Evolutionary conservation across 2,329 filamentous ascomycete genomes (phyloP), one percentile per base, ranked within the genome.

Genomic region (Monosporascus sp.): DNA sequence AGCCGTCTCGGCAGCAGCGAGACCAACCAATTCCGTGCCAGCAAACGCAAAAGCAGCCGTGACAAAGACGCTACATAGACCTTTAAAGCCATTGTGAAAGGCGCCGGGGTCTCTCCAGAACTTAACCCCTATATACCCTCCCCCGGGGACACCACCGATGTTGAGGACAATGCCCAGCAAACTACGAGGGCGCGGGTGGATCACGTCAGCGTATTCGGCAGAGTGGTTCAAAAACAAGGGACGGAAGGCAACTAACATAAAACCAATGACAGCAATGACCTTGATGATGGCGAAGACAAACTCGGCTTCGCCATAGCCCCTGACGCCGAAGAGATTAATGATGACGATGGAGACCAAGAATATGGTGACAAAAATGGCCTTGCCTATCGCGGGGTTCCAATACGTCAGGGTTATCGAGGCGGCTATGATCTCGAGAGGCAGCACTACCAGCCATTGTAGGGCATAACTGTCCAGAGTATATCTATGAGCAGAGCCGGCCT

Each of bases 311-410:
- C 90, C 91, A 62, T 95, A 96, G 25, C 88, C 89, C 65, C 88
- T 89, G 57, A 97, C 88, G 49, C 91, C 90, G 63, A 93, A 94
- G 58, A 96, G 70, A 67, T 97, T 96, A 72, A 97, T 96, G 31
- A 71, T 62, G 45, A 96, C 78, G 60, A 96, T 93, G 51, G 87
- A 63, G 17, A 84, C 56, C 54, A 94, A 81, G 70, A 97, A 97
- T 44, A 97, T 75, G 43, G 89, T 82, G 25, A 97, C 89, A 73
- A 89, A 97, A 27, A 89, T 86, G 50, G 87, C 84, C 57, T 85
- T 84, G 27, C 84, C 80, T 52, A 90, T 71, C 35, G 70, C 60
- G 1, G 79, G 69, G 50, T 85, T 82, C 91, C 91, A 96, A 66
- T 89, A 96, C 35, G 85, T 79, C 51, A 96, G 85, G 0, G 90